Percentiles rank a stretch among this genome's conserved stretches.
phyloP scores from a whole-genome alignment of 495 filamentous ascomycete species.

The Gamarada debralockiae region DNA sequence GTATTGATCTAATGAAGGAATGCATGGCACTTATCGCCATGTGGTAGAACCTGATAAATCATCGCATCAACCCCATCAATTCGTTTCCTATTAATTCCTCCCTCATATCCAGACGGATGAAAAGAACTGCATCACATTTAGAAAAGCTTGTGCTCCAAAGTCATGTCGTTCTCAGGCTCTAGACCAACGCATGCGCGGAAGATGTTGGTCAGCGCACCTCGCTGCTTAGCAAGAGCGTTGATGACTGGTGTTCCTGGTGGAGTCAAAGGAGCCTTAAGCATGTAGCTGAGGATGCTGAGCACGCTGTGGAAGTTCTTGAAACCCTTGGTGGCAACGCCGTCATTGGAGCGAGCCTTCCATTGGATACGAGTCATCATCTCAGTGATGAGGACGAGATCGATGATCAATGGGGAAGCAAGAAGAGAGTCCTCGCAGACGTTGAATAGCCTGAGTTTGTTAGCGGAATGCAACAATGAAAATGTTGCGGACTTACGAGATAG shows the following conservation, averaged over 20 bases:
- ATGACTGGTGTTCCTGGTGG: constrained; percentile 94
- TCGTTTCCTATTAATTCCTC: background rate
- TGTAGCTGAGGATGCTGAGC: constrained; percentile 96
- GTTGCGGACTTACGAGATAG: constrained; percentile 61
- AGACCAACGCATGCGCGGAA: constrained; percentile 97
- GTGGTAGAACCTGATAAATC: constrained; percentile 9
- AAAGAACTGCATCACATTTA: constrained; percentile 19
- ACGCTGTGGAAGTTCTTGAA: constrained; percentile 97
- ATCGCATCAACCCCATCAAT: background rate
- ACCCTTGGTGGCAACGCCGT: constrained; percentile 50
- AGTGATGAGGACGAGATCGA: constrained; percentile 85
- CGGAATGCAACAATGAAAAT: background rate
- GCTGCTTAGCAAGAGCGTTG: constrained; percentile 96
- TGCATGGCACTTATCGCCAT: constrained; percentile 25
- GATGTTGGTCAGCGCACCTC: constrained; percentile 92
- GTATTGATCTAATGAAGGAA: constrained; percentile 24
- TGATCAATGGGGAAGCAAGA: constrained; percentile 95
- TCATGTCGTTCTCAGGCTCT: constrained; percentile 99
- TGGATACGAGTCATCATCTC: constrained; percentile 98
- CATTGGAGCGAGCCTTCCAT: constrained; percentile 66
- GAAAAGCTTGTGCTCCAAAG: constrained; percentile 98
- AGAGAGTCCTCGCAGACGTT: constrained; percentile 99
- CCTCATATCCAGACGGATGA: background rate
- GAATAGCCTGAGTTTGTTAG: constrained; percentile 61
- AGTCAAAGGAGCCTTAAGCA: constrained; percentile 98